Evolutionary conservation across 2,329 filamentous ascomycete genomes (phyloP).

Genomic region (Colletotrichum tanaceti): DNA sequence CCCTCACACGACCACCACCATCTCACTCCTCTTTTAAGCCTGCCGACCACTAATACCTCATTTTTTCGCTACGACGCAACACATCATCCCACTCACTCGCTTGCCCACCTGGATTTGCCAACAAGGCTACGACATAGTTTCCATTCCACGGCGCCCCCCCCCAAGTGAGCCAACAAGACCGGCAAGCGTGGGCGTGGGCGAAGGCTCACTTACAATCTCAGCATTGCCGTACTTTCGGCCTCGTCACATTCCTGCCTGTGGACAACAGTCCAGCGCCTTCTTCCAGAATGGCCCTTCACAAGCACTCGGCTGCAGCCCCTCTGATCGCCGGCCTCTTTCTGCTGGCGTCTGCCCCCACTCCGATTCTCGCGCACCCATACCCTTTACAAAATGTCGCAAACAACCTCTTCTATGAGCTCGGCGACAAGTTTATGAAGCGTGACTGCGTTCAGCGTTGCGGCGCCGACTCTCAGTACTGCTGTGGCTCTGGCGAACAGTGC

Average conservation of each 20-base stretch:
- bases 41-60: constrained; percentile 34
- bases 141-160: background rate
- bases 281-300: constrained; percentile 30
- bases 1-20: constrained; percentile 14
- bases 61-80: constrained; percentile 6
- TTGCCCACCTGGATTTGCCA: background rate
- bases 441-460: constrained; percentile 67
- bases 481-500: constrained; percentile 61
- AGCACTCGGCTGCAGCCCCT: constrained; percentile 28
- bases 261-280: constrained; percentile 44
- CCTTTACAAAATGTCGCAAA: constrained; percentile 50
- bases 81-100: constrained; percentile 24
- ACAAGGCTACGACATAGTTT: constrained; percentile 18
- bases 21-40: constrained; percentile 1
- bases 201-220: constrained; percentile 9
- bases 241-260: constrained; percentile 48
- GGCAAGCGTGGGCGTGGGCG: constrained; percentile 15
- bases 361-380: constrained; percentile 58
- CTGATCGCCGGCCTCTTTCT: constrained; percentile 50
- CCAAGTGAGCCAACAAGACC: constrained; percentile 4
- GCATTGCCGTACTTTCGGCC: constrained; percentile 20
- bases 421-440: constrained; percentile 63
- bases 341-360: constrained; percentile 51
- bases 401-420: constrained; percentile 60
- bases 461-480: constrained; percentile 66